Evolutionary conservation across 352 stramenopile genomes (phyloP).

Genomic region (Globisporangium paroecandrum): DNA sequence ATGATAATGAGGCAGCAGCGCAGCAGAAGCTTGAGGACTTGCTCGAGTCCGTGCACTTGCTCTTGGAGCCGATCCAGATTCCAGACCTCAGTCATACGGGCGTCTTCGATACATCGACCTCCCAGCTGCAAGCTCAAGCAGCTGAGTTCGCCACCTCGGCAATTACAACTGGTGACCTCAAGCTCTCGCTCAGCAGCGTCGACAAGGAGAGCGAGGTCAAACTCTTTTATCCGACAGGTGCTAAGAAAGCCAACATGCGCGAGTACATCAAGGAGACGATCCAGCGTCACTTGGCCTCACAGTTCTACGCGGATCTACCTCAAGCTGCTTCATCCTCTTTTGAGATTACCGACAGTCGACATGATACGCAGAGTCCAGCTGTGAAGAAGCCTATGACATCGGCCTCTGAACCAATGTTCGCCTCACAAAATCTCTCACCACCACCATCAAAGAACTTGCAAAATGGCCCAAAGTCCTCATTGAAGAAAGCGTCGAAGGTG

Average conservation of each 20-base stretch:
- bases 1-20: conserved; percentile 10
- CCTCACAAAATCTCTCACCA: background rate
- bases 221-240: conserved; percentile 67
- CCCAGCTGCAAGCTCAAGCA: conserved; percentile 8
- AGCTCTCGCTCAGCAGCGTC: conserved; percentile 30
- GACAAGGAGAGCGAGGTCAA: conserved; percentile 41
- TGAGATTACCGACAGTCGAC: background rate
- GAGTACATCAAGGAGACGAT: conserved; percentile 67
- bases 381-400: conserved; percentile 15
- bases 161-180: background rate
- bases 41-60: conserved; percentile 36
- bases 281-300: conserved; percentile 29
- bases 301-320: conserved; percentile 12
- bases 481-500: conserved; percentile 16
- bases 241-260: conserved; percentile 71
- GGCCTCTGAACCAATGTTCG: conserved; percentile 22
- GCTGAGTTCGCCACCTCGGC: background rate
- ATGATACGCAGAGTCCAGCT: background rate
- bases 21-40: conserved; percentile 31
- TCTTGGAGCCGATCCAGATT: conserved; percentile 59
- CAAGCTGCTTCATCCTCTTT: background rate
- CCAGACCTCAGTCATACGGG: conserved; percentile 60
- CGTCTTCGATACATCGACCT: conserved; percentile 27
- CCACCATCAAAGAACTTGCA: background rate
- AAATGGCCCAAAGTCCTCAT: background rate